phyloP scores from a whole-genome alignment of 1,139 yeast species.

The Sugiyamaella neomexicana region DNA sequence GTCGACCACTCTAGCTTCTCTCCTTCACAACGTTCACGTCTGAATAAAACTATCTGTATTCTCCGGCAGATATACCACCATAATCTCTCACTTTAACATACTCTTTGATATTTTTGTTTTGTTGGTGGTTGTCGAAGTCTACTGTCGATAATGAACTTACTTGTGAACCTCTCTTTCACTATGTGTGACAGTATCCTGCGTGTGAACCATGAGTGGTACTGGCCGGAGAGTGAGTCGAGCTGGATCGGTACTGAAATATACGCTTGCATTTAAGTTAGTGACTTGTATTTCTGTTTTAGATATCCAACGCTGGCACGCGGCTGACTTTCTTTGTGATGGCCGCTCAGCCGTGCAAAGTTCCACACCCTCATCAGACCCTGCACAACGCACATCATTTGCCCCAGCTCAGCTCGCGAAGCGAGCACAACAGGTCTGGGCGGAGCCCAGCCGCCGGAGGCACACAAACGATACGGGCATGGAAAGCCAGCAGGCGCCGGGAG shows the following conservation, averaged over 20 bases:
- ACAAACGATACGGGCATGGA: too few species aligned
- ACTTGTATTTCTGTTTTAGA: not conserved
- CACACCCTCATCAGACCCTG: too few species aligned
- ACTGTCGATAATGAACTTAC: slow-evolving; percentile 14
- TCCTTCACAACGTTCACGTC: too few species aligned
- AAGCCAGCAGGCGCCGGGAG: too few species aligned
- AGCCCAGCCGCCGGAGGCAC: not conserved
- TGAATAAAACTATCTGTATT: too few species aligned
- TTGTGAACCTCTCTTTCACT: slow-evolving; percentile 8
- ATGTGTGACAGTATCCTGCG: slow-evolving; percentile 10
- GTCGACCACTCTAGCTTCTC: too few species aligned
- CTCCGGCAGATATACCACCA: too few species aligned
- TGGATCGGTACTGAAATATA: not conserved
- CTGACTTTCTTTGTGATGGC: too few species aligned
- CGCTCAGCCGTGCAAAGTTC: not conserved
- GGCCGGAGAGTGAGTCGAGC: slow-evolving; percentile 55
- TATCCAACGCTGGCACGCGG: not conserved
- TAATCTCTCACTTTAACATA: not conserved
- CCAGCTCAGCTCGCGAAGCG: too few species aligned
- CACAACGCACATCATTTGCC: too few species aligned
- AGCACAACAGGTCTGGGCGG: too few species aligned
- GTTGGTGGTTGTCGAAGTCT: slow-evolving; percentile 18
- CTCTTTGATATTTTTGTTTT: slow-evolving; percentile 15
- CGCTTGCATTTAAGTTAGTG: not conserved
- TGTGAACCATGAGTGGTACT: slow-evolving; percentile 47